Evolutionary conservation across 225 moss, liverwort and hornwort species (phyloP).

Genomic region (Thuidium tamariscinum): DNA sequence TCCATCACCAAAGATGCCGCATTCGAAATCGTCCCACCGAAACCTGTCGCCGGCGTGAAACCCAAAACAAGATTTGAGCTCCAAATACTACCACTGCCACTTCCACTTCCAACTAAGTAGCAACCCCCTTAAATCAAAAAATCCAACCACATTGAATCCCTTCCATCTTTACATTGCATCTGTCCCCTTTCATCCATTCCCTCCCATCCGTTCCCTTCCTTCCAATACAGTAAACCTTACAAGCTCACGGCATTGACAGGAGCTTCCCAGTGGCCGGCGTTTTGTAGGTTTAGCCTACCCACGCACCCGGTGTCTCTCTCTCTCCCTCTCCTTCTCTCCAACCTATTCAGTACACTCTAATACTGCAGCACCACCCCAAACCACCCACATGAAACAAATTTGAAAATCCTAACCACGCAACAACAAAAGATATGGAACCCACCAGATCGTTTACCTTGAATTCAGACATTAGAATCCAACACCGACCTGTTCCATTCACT

Average conservation of each 20-base stretch:
- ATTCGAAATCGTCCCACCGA: background rate
- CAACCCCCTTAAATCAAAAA: background rate
- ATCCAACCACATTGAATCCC: background rate
- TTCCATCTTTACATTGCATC: background rate
- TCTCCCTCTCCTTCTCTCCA: background rate
- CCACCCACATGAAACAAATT: background rate
- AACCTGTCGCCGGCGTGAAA: background rate
- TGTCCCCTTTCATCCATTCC: background rate
- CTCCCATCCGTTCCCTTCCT: background rate
- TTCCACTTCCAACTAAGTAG: background rate
- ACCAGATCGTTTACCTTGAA: conserved; percentile 1
- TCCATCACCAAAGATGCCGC: background rate
- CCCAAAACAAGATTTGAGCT: background rate
- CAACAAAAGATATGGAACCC: background rate
- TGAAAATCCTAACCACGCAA: background rate
- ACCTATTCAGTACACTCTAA: background rate
- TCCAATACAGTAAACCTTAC: background rate
- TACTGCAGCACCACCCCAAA: background rate
- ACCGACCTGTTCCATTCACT: conserved; percentile 6
- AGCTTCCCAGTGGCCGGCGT: background rate
- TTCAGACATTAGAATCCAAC: conserved; percentile 12
- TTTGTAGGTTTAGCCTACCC: background rate
- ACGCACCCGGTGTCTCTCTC: background rate
- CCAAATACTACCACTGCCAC: background rate
- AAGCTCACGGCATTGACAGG: background rate